Conservation (phyloP, 768 basidiomycete genomes). For the Guyanaporus albipodus region DNA sequence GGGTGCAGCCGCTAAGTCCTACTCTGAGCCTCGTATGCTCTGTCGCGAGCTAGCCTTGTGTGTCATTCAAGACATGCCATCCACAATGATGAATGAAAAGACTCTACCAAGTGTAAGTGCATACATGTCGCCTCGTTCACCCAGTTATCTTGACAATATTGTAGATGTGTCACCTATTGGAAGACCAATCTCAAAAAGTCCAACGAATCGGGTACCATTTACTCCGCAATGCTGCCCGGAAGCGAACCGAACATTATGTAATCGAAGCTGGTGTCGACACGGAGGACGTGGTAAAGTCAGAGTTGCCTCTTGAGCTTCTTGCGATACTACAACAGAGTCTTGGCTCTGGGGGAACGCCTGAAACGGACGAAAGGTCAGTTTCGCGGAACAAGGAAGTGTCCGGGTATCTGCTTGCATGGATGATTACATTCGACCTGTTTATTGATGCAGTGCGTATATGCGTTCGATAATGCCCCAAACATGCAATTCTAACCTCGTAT, state of each 20-base stretch:
- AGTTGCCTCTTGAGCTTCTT: slow-evolving; percentile 67
- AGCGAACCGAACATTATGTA: slow-evolving; percentile 77
- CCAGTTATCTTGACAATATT: neutral
- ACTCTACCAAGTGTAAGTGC: slow-evolving; percentile 58
- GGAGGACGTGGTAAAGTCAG: slow-evolving; percentile 48
- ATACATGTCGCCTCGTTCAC: neutral
- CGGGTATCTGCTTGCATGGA: slow-evolving; percentile 80
- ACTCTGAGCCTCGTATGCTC: slow-evolving; percentile 56
- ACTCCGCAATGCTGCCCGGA: slow-evolving; percentile 62
- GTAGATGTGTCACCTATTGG: slow-evolving; percentile 79
- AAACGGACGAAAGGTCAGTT: slow-evolving; percentile 38
- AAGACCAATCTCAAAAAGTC: slow-evolving; percentile 57
- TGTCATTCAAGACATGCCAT: slow-evolving; percentile 63
- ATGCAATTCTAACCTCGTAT: neutral
- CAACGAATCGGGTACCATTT: slow-evolving; percentile 79
- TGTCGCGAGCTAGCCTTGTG: slow-evolving; percentile 68
- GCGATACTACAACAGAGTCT: slow-evolving; percentile 52
- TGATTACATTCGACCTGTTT: slow-evolving; percentile 85
- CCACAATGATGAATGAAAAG: slow-evolving; percentile 55
- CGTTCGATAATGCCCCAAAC: no score
- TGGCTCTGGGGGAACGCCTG: slow-evolving; percentile 36
- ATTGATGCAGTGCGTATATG: slow-evolving; percentile 63
- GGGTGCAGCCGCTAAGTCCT: slow-evolving; percentile 12
- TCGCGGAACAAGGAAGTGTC: slow-evolving; percentile 41
- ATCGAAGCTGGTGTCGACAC: slow-evolving; percentile 82